phyloP scores from a whole-genome alignment of 352 stramenopile genomes.

The Halophytophthora batemanensis region DNA sequence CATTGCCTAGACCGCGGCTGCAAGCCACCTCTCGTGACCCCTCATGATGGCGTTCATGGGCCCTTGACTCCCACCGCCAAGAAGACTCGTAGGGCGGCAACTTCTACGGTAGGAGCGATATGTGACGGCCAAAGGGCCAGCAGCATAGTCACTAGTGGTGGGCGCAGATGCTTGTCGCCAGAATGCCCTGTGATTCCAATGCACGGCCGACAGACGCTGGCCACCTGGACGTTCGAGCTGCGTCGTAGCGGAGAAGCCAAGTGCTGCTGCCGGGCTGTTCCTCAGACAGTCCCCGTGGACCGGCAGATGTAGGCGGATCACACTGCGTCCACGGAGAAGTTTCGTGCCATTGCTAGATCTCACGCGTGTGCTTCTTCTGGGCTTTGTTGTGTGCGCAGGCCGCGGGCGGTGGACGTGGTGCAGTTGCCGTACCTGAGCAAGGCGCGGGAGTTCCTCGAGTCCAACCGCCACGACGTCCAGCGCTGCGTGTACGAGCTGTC shows the following conservation, averaged over 20 bases:
- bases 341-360: constrained; percentile 1
- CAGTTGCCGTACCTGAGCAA: constrained; percentile 57
- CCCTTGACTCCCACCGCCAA: no score
- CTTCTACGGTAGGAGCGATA: no score
- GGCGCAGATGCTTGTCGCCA: no score
- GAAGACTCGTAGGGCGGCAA: no score
- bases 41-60: no score
- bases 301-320: constrained; percentile 26
- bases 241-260: constrained; percentile 34
- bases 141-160: no score
- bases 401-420: constrained; percentile 57
- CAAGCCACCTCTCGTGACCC: no score
- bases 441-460: constrained; percentile 63
- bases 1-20: no score
- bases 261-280: constrained; percentile 31
- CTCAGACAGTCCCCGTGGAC: constrained; percentile 22
- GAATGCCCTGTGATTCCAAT: no score
- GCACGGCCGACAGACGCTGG: constrained; percentile 14
- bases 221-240: constrained; percentile 36
- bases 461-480: constrained; percentile 44
- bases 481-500: constrained; percentile 68
- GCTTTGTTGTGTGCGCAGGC: constrained; percentile 38
- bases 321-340: not conserved
- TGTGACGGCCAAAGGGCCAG: no score
- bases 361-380: constrained; percentile 3